A percentile compares a stretch with the other conserved stretches of the same genome.
These are phyloP conservation scores for Teratosphaeriaceae sp. DNA, from an alignment of 2,329 filamentous ascomycete species.

Conservation along the genomic window DNA sequence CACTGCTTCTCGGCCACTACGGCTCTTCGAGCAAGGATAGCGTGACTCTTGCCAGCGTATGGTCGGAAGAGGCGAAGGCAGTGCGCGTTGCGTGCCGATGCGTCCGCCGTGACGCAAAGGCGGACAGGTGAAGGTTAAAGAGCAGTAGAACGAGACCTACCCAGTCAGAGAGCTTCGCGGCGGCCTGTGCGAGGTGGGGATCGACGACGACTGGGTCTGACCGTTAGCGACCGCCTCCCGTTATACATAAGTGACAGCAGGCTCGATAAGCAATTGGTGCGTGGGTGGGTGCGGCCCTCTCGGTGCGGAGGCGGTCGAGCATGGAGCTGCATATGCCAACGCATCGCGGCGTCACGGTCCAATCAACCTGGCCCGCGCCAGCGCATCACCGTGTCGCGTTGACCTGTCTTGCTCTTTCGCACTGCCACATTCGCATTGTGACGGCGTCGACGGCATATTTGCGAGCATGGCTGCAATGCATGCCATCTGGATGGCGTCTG, in stretches of 20 bases:
- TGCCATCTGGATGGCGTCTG: too few species aligned
- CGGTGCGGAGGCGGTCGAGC: conserved; percentile 14
- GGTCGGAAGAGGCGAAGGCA: conserved; percentile 2
- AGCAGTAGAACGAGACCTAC: background rate
- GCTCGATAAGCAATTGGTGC: conserved; percentile 19
- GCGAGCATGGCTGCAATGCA: too few species aligned
- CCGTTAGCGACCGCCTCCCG: conserved; percentile 20
- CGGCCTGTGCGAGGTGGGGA: conserved; percentile 12
- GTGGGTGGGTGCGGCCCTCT: conserved; percentile 10
- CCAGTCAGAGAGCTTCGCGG: conserved; percentile 1
- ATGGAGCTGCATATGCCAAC: conserved; percentile 21
- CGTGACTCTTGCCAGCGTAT: background rate
- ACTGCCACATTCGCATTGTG: conserved; percentile 15
- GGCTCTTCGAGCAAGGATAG: background rate
- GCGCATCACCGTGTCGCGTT: conserved; percentile 17
- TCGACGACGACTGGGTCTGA: conserved; percentile 17
- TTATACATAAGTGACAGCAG: conserved; percentile 6
- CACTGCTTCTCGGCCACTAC: background rate
- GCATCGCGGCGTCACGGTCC: conserved; percentile 21
- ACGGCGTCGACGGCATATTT: background rate
- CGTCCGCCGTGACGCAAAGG: conserved; percentile 2
- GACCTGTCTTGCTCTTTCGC: conserved; percentile 13
- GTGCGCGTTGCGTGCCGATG: conserved; percentile 3
- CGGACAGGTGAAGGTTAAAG: background rate
- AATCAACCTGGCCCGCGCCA: conserved; percentile 14